Evolutionary conservation across 805 yeast genomes (phyloP).

Genomic region (Geotrichum ghanense): DNA sequence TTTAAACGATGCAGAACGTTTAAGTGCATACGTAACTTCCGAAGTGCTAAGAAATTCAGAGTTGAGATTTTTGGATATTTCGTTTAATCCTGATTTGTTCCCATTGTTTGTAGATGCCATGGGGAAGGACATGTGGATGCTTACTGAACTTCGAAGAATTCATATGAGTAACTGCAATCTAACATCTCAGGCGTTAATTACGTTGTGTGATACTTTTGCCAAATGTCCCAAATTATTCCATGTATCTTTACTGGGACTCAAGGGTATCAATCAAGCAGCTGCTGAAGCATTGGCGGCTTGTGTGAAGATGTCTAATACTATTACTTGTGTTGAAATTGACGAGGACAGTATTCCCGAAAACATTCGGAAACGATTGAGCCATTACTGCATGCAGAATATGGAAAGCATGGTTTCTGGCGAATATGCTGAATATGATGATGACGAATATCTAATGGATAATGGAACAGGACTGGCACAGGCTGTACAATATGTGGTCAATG

Average conservation of each 20-base stretch:
- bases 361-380: conserved; percentile 60
- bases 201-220: conserved; percentile 57
- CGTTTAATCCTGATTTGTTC: conserved; percentile 56
- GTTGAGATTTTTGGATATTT: conserved; percentile 63
- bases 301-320: conserved; percentile 49
- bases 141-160: conserved; percentile 49
- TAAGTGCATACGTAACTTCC: conserved; percentile 29
- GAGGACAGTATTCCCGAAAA: conserved; percentile 48
- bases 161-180: conserved; percentile 64
- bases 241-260: conserved; percentile 57
- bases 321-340: conserved; percentile 61
- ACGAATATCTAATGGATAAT: background rate
- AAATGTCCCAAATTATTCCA: conserved; percentile 56
- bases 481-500: background rate
- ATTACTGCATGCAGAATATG: conserved; percentile 72
- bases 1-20: conserved; percentile 34
- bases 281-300: conserved; percentile 59
- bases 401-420: conserved; percentile 8
- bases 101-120: conserved; percentile 49
- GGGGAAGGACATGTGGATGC: conserved; percentile 55
- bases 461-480: background rate
- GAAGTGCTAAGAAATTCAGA: background rate
- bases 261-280: conserved; percentile 45
- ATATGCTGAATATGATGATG: background rate
- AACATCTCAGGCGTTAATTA: conserved; percentile 40